Evolutionary conservation across 1,284 basidiomycete species (phyloP).

Genomic region (Trametes hirsuta): DNA sequence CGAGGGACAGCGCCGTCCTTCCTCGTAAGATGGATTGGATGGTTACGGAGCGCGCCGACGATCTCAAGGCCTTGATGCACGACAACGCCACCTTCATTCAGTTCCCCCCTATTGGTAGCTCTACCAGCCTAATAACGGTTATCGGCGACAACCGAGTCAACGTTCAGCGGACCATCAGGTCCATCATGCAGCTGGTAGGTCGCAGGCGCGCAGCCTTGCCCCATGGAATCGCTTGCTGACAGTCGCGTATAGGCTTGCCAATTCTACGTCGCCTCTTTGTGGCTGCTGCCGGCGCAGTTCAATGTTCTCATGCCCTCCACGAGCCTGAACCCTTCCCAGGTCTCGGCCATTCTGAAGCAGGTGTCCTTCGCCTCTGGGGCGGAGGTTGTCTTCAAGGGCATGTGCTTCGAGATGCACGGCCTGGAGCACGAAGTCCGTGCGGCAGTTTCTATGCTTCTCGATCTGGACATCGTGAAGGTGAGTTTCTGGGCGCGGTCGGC

Average conservation of each 20-base stretch:
- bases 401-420: conserved; percentile 98
- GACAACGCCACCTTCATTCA: conserved; percentile 97
- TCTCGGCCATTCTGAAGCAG: conserved; percentile 85
- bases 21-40: conserved; percentile 99
- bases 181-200: conserved; percentile 93
- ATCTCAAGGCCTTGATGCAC: conserved; percentile 89
- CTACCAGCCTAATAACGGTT: conserved; percentile 90
- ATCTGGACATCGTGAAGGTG: conserved; percentile 90
- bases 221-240: conserved; percentile 6
- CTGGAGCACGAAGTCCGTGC: conserved; percentile 90
- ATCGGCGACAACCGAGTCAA: conserved; percentile 95
- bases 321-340: conserved; percentile 82
- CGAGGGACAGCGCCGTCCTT: conserved; percentile 90
- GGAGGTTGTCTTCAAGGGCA: conserved; percentile 96
- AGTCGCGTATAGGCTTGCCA: conserved; percentile 78
- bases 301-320: conserved; percentile 88
- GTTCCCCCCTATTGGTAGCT: conserved; percentile 90
- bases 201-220: neutral
- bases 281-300: conserved; percentile 93
- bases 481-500: neutral
- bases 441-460: conserved; percentile 86
- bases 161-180: conserved; percentile 93
- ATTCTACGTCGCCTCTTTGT: conserved; percentile 95
- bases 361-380: conserved; percentile 89
- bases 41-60: conserved; percentile 90